Percentiles rank a stretch among this genome's conserved stretches.
Conservation (phyloP, 1,139 yeast species). For the Hemisphaericaspora lyxosophila region DNA sequence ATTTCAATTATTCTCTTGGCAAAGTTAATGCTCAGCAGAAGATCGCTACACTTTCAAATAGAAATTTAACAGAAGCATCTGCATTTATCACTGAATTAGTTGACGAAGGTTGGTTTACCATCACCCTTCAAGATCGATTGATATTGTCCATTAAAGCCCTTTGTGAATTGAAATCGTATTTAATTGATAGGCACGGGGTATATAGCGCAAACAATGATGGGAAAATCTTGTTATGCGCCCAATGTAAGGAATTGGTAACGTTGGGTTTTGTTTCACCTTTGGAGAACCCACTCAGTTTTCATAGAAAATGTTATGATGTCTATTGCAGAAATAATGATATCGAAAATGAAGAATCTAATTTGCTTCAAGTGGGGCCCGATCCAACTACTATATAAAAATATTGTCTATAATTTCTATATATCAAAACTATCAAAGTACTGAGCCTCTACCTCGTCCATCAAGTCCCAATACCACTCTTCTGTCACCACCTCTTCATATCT, state of each 20-base stretch:
- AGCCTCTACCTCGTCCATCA: conserved; percentile 82
- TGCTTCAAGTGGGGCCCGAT: conserved; percentile 22
- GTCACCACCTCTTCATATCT: conserved; percentile 70
- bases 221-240: conserved; percentile 45
- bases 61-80: conserved; percentile 33
- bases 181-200: conserved; percentile 45
- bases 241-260: conserved; percentile 59
- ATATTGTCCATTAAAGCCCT: conserved; percentile 42
- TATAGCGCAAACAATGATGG: conserved; percentile 33
- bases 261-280: conserved; percentile 42
- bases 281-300: conserved; percentile 44
- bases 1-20: conserved; percentile 28
- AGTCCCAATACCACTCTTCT: conserved; percentile 81
- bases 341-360: conserved; percentile 9
- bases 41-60: conserved; percentile 22
- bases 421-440: conserved; percentile 53
- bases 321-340: conserved; percentile 22
- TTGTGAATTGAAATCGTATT: conserved; percentile 47
- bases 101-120: conserved; percentile 54
- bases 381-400: conserved; percentile 13
- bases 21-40: conserved; percentile 29
- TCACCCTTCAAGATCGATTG: conserved; percentile 28
- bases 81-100: conserved; percentile 39
- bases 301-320: conserved; percentile 48
- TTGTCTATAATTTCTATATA: conserved; percentile 10